Conservation (phyloP, 129 eudicot genomes). For the Heracleum sosnowskyi region DNA sequence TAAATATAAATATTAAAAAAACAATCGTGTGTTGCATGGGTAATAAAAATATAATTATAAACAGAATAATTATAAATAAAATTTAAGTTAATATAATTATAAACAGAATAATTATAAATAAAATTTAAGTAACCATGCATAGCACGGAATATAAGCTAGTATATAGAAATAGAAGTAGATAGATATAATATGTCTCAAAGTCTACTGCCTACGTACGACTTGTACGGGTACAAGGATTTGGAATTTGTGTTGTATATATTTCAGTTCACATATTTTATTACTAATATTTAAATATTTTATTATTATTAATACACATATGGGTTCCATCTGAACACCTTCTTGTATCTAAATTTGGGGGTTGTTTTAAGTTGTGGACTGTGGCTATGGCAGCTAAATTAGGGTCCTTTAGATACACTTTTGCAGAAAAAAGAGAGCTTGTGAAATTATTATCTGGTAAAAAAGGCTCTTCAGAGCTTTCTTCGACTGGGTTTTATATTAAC, state of each 20-base stretch:
- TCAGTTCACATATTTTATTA: not conserved
- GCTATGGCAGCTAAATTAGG: slow-evolving; percentile 26
- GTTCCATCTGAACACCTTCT: not conserved
- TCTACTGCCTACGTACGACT: not conserved
- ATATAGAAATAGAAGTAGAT: too few relatives aligned
- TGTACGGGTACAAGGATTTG: not conserved
- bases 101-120: too few relatives aligned
- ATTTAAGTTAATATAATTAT: too few relatives aligned
- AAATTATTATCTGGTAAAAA: slow-evolving; percentile 21
- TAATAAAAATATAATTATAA: too few relatives aligned
- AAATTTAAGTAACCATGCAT: too few relatives aligned
- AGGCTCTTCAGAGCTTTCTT: slow-evolving; percentile 5
- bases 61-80: too few relatives aligned
- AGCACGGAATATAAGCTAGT: too few relatives aligned
- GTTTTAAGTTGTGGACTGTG: slow-evolving; percentile 47
- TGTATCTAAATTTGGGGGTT: slow-evolving; percentile 38
- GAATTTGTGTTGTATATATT: not conserved
- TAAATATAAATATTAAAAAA: too few relatives aligned
- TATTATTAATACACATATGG: not conserved
- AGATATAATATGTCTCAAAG: too few relatives aligned
- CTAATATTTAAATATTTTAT: too few relatives aligned
- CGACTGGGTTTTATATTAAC: not conserved
- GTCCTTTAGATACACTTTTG: slow-evolving; percentile 22
- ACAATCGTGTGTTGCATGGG: too few relatives aligned
- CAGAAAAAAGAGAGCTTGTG: slow-evolving; percentile 20